Evolutionary conservation across 75 land plant genomes (phyloP).

Genomic region (Isoetes taiwanensis): DNA sequence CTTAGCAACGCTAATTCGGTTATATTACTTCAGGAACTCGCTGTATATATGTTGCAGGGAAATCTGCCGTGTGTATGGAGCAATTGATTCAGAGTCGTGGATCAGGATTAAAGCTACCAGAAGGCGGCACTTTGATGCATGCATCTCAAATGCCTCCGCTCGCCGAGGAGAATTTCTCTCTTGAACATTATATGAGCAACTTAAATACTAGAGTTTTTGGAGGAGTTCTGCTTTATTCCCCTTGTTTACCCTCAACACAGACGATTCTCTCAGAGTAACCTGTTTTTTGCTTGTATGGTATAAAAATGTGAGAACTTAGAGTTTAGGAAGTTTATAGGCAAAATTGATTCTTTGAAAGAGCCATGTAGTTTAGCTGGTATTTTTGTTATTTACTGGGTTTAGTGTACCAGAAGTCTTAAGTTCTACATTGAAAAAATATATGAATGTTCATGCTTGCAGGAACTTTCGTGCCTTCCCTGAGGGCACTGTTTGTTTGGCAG

Average conservation of each 20-base stretch:
- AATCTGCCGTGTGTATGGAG: background rate
- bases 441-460: too few species aligned
- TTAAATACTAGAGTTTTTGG: constrained; percentile 42
- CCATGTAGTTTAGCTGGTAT: too few species aligned
- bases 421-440: too few species aligned
- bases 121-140: constrained; percentile 12
- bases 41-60: too few species aligned
- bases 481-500: constrained; percentile 77
- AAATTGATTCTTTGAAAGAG: too few species aligned
- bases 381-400: too few species aligned
- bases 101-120: constrained; percentile 28
- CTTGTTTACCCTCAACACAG: constrained; percentile 63
- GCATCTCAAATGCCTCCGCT: background rate
- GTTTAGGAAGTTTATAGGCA: too few species aligned
- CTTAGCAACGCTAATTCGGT: too few species aligned
- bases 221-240: constrained; percentile 55
- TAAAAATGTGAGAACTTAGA: too few species aligned
- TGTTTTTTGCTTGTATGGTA: too few species aligned
- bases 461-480: constrained; percentile 56
- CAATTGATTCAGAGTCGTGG: background rate
- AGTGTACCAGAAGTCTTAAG: too few species aligned
- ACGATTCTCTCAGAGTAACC: constrained; percentile 71
- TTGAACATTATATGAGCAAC: constrained; percentile 26
- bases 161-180: constrained; percentile 18
- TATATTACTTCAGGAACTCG: too few species aligned